Evolutionary conservation across 1,139 yeast genomes (phyloP).

Genomic region (Saccharomycopsis hybrid): DNA sequence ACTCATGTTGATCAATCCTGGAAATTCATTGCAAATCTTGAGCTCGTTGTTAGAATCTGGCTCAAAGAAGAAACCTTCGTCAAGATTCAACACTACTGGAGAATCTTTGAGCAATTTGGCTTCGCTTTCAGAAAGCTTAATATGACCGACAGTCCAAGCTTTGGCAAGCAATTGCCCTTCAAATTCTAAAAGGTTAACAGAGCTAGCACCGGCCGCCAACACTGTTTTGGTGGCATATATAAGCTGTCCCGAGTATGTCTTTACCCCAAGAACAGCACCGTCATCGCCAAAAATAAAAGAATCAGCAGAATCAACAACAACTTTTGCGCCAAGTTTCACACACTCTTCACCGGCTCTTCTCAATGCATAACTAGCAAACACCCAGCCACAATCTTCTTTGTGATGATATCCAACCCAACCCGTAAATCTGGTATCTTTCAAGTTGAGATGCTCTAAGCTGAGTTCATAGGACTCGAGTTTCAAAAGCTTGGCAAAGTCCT

Average conservation of each 20-base stretch:
- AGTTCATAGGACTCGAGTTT: slow-evolving; percentile 23
- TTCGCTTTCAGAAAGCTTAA: slow-evolving; percentile 29
- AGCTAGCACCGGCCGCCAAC: slow-evolving; percentile 32
- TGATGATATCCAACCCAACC: slow-evolving; percentile 23
- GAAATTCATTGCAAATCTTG: slow-evolving; percentile 30
- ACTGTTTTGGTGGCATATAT: slow-evolving; percentile 27
- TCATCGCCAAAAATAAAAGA: slow-evolving; percentile 23
- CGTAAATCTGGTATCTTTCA: background rate
- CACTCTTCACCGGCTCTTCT: slow-evolving; percentile 28
- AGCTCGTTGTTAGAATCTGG: slow-evolving; percentile 34
- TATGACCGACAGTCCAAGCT: slow-evolving; percentile 34
- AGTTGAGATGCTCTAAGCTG: background rate
- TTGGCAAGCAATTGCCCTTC: slow-evolving; percentile 30
- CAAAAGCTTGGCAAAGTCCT: slow-evolving; percentile 24
- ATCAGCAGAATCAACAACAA: slow-evolving; percentile 29
- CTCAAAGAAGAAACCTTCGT: slow-evolving; percentile 40
- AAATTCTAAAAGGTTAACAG: slow-evolving; percentile 29
- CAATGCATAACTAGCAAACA: slow-evolving; percentile 30
- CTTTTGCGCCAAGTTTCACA: slow-evolving; percentile 30
- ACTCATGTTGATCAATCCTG: slow-evolving; percentile 24
- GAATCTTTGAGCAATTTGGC: slow-evolving; percentile 26
- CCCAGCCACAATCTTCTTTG: slow-evolving; percentile 31
- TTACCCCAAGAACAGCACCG: slow-evolving; percentile 22
- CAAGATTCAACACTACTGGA: slow-evolving; percentile 35
- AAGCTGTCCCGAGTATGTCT: slow-evolving; percentile 23